A percentile compares a stretch with the other conserved stretches of the same genome.
phyloP scores from a whole-genome alignment of 2,329 filamentous ascomycete genomes.

The Calonectria montana region DNA sequence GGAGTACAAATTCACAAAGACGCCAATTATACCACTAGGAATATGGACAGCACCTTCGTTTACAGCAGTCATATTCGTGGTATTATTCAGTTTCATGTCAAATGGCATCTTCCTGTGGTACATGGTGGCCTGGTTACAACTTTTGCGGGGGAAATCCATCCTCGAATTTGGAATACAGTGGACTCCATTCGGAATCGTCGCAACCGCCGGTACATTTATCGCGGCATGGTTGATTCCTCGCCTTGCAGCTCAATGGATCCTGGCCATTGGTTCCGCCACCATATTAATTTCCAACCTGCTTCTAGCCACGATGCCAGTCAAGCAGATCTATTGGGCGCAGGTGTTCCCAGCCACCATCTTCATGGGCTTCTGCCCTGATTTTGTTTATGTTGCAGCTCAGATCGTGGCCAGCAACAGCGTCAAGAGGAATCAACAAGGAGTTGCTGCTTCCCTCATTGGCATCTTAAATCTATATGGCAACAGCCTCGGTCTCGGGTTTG shows the following conservation, averaged over 20 bases:
- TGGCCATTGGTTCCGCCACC: slow-evolving; percentile 52
- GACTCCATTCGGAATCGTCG: slow-evolving; percentile 55
- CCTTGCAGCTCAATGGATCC: slow-evolving; percentile 57
- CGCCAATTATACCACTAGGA: slow-evolving; percentile 57
- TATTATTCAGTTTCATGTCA: slow-evolving; percentile 58
- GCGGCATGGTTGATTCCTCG: slow-evolving; percentile 58
- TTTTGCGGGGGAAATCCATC: slow-evolving; percentile 53
- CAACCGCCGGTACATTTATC: slow-evolving; percentile 51
- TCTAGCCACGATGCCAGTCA: slow-evolving; percentile 54
- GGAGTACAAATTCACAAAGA: slow-evolving; percentile 51
- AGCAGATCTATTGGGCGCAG: slow-evolving; percentile 53
- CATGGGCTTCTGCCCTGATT: slow-evolving; percentile 54
- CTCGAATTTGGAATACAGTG: slow-evolving; percentile 51
- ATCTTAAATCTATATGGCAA: slow-evolving; percentile 44
- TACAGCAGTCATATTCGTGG: slow-evolving; percentile 52
- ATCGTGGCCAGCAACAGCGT: slow-evolving; percentile 65
- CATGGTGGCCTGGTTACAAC: slow-evolving; percentile 55
- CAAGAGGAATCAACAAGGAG: slow-evolving; percentile 57
- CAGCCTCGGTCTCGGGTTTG: slow-evolving; percentile 44
- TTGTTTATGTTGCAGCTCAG: slow-evolving; percentile 60
- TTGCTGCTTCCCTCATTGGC: slow-evolving; percentile 61
- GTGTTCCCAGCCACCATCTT: slow-evolving; percentile 52
- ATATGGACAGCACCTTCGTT: slow-evolving; percentile 59
- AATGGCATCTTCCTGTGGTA: slow-evolving; percentile 61
- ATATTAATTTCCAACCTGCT: slow-evolving; percentile 37